Percentiles rank a stretch among this genome's conserved stretches.
These are phyloP conservation scores for Aquilaria sinensis DNA, from an alignment of 345 rosid species.

Conservation along the genomic window DNA sequence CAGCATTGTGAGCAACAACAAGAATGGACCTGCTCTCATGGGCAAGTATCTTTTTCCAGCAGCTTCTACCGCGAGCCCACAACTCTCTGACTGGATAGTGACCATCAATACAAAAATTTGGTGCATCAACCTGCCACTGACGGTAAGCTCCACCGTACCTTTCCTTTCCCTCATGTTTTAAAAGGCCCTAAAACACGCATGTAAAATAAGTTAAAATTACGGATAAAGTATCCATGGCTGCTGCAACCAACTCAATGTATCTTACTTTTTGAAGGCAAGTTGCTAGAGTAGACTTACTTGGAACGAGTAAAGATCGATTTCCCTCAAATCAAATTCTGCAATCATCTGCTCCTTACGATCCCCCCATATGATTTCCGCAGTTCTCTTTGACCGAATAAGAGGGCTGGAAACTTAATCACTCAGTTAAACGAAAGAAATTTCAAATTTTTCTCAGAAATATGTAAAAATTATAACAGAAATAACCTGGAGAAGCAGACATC, in stretches of 20 bases:
- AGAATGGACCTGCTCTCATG: constrained; percentile 82
- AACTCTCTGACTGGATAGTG: constrained; percentile 87
- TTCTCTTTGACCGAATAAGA: constrained; percentile 67
- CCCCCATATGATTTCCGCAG: constrained; percentile 90
- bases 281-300: constrained; percentile 36
- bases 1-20: constrained; percentile 97
- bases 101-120: constrained; percentile 77
- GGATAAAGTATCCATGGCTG: not conserved
- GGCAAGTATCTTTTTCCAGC: constrained; percentile 62
- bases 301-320: constrained; percentile 89
- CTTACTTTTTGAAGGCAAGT: not conserved
- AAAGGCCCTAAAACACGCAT: constrained; percentile 53
- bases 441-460: not conserved
- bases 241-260: not conserved
- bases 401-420: constrained; percentile 38
- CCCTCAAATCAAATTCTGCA: constrained; percentile 65
- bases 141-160: constrained; percentile 69
- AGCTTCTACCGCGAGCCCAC: constrained; percentile 72
- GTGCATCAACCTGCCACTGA: constrained; percentile 81
- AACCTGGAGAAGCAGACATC: constrained; percentile 84
- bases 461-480: not conserved
- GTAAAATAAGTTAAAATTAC: not conserved
- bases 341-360: constrained; percentile 51
- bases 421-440: not conserved
- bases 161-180: constrained; percentile 80